Percentiles rank a stretch among this genome's conserved stretches.
phyloP scores from a whole-genome alignment of 495 filamentous ascomycete genomes.

The Aspergillus olivimuriae region DNA sequence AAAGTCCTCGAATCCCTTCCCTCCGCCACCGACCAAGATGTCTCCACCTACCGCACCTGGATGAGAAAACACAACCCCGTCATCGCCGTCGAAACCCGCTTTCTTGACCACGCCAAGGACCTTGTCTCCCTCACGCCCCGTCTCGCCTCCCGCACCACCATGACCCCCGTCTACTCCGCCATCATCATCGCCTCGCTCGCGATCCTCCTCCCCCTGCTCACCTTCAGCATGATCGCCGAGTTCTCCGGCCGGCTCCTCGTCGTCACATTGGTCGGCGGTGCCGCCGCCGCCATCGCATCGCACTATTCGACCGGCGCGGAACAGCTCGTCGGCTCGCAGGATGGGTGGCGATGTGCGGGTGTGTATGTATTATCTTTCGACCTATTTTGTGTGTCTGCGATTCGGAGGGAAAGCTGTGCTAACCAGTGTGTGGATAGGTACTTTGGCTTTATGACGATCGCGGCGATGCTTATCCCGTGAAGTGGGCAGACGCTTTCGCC shows the following conservation, averaged over 20 bases:
- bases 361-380: constrained; percentile 22
- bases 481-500: too few species aligned
- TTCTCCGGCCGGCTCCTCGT: constrained; percentile 51
- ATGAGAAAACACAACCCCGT: constrained; percentile 57
- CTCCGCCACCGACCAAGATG: constrained; percentile 48
- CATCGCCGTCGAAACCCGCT: constrained; percentile 58
- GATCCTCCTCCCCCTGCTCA: constrained; percentile 52
- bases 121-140: constrained; percentile 50
- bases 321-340: constrained; percentile 28
- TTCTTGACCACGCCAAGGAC: constrained; percentile 60
- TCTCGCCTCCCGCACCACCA: constrained; percentile 10
- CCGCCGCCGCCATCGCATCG: constrained; percentile 31
- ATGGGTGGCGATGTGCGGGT: constrained; percentile 37
- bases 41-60: constrained; percentile 60
- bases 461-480: constrained; percentile 36
- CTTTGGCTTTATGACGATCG: constrained; percentile 37
- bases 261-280: constrained; percentile 35
- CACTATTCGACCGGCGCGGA: constrained; percentile 32
- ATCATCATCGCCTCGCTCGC: constrained; percentile 49
- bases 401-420: constrained; percentile 4
- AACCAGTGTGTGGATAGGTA: constrained; percentile 28
- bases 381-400: background rate
- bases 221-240: constrained; percentile 46
- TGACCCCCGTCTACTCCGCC: constrained; percentile 33
- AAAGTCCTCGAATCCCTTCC: constrained; percentile 51